These are phyloP conservation scores for Pichia rugopelliculosa DNA, from an alignment of 805 yeast species.

Conservation along the genomic window DNA sequence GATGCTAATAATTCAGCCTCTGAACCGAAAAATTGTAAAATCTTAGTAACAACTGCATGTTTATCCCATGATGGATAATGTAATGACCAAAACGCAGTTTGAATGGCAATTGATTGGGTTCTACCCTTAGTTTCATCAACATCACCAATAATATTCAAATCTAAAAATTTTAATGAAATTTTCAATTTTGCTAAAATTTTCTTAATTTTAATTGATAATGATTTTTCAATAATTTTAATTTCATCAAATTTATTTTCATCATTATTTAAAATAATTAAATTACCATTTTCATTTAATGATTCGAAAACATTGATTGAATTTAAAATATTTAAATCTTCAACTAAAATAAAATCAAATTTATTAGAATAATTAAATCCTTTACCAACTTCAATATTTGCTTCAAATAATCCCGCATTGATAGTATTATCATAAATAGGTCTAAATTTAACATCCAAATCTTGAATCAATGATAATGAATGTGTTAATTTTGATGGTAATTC, in stretches of 20 bases:
- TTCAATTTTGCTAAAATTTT: slow-evolving; percentile 44
- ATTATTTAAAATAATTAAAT: slow-evolving; percentile 38
- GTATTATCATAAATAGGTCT: slow-evolving; percentile 67
- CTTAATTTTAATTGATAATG: slow-evolving; percentile 48
- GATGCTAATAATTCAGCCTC: slow-evolving; percentile 75
- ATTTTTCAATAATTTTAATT: slow-evolving; percentile 40
- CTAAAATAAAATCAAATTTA: slow-evolving; percentile 54
- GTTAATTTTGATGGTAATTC: slow-evolving; percentile 59
- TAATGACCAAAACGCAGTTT: slow-evolving; percentile 72
- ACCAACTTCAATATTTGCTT: slow-evolving; percentile 46
- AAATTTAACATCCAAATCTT: slow-evolving; percentile 42
- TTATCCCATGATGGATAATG: slow-evolving; percentile 52
- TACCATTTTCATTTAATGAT: slow-evolving; percentile 49
- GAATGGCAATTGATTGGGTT: slow-evolving; percentile 64
- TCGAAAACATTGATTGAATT: slow-evolving; percentile 54
- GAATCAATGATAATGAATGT: slow-evolving; percentile 60
- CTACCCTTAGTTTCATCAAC: slow-evolving; percentile 70
- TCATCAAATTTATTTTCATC: slow-evolving; percentile 34
- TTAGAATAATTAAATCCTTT: slow-evolving; percentile 32
- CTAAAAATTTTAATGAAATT: slow-evolving; percentile 49
- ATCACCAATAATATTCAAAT: slow-evolving; percentile 55
- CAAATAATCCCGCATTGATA: slow-evolving; percentile 66
- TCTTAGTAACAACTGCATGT: slow-evolving; percentile 64
- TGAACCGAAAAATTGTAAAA: slow-evolving; percentile 73
- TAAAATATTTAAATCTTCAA: slow-evolving; percentile 54